Evolutionary conservation across 2,329 filamentous ascomycete genomes (phyloP).

Genomic region (Anthostomella pinea): DNA sequence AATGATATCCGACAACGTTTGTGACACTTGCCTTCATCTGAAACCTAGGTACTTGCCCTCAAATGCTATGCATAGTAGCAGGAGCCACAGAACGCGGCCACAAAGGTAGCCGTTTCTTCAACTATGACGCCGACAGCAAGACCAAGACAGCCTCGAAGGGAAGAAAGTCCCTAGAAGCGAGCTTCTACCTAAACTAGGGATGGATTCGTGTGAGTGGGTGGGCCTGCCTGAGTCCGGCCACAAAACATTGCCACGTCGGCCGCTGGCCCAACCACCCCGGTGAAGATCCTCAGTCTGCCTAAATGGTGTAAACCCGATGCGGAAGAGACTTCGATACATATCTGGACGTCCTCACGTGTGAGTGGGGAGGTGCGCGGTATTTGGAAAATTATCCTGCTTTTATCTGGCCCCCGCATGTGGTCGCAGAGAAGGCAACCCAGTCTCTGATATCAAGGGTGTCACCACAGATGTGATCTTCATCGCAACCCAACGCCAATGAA

Average conservation of each 20-base stretch:
- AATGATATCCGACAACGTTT: no score
- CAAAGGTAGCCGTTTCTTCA: constrained; percentile 13
- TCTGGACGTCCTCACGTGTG: constrained; percentile 19
- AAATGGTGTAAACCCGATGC: constrained; percentile 22
- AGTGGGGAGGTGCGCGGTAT: constrained; percentile 22
- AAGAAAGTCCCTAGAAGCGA: constrained; percentile 11
- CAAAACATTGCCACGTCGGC: constrained; percentile 30
- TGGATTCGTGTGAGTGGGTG: constrained; percentile 31
- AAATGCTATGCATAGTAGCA: constrained; percentile 11
- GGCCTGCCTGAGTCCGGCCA: constrained; percentile 29
- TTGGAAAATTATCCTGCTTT: constrained; percentile 18
- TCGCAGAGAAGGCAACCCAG: constrained; percentile 20
- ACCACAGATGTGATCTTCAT: constrained; percentile 17
- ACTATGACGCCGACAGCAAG: constrained; percentile 16
- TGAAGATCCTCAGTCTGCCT: constrained; percentile 27
- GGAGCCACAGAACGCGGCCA: constrained; percentile 15
- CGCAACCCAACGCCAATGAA: constrained; percentile 19
- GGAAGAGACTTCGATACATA: constrained; percentile 16
- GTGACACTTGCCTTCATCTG: constrained; percentile 8
- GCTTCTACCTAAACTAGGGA: constrained; percentile 21
- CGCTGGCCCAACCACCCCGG: constrained; percentile 24
- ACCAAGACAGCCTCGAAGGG: constrained; percentile 13
- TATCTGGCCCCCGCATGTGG: constrained; percentile 23
- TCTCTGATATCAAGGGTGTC: constrained; percentile 14
- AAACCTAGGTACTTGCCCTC: constrained; percentile 9